phyloP scores from a whole-genome alignment of 768 basidiomycete genomes.

The Lenzites betulinus region DNA sequence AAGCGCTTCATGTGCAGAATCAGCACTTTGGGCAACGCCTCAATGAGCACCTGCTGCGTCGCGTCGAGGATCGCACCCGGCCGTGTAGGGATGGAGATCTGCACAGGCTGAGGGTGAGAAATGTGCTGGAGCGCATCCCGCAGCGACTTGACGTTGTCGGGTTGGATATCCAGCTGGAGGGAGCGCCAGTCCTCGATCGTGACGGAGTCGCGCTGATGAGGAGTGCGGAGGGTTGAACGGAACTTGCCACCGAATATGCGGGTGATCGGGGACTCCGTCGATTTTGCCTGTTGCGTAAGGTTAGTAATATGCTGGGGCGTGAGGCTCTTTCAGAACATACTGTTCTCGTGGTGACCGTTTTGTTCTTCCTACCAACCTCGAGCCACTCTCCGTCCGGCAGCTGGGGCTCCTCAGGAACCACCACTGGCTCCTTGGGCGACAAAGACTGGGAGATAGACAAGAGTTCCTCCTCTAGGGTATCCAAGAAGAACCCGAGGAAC shows the following conservation, averaged over 20 bases:
- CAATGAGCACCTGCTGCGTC: conserved; percentile 71
- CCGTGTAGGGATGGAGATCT: conserved; percentile 60
- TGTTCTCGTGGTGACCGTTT: conserved; percentile 75
- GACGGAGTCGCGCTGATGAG: conserved; percentile 82
- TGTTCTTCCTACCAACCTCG: conserved; percentile 91
- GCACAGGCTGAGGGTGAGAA: conserved; percentile 78
- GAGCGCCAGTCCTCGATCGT: conserved; percentile 92
- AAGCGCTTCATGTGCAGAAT: conserved; percentile 92
- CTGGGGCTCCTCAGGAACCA: conserved; percentile 37
- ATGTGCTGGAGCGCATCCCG: conserved; percentile 81
- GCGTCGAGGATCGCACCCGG: conserved; percentile 70
- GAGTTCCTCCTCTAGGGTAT: conserved; percentile 92
- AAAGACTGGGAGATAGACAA: conserved; percentile 62
- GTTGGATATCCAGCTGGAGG: conserved; percentile 87
- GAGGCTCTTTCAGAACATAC: conserved; percentile 41
- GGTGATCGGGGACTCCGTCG: conserved; percentile 84
- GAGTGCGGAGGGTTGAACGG: conserved; percentile 78
- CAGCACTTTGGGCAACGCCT: conserved; percentile 79
- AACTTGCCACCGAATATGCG: conserved; percentile 94
- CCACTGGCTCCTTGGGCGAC: conserved; percentile 32
- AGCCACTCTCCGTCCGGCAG: conserved; percentile 74
- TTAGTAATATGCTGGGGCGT: neutral
- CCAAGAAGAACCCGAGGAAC: conserved; percentile 96
- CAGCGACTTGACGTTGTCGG: conserved; percentile 73
- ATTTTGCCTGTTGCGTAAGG: conserved; percentile 56